These are phyloP conservation scores for Suillus tomentosus DNA, from an alignment of 768 basidiomycete species.

Conservation along the genomic window DNA sequence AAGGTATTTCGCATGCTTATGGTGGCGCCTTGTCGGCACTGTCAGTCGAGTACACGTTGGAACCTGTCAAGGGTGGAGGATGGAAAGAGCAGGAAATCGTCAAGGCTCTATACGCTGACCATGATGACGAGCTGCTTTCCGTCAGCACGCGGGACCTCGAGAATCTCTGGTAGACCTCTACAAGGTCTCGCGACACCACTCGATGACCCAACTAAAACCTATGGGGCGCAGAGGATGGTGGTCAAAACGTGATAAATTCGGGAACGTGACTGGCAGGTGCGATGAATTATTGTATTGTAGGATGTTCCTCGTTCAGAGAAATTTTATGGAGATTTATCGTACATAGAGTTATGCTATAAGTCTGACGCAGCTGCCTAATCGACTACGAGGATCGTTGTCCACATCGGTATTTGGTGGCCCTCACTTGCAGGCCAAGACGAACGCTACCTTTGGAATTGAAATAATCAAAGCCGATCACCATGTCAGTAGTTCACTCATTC, in stretches of 20 bases:
- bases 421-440: background rate
- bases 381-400: background rate
- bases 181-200: background rate
- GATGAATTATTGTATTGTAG: background rate
- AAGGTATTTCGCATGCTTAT: slow-evolving; percentile 94
- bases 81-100: slow-evolving; percentile 40
- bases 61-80: slow-evolving; percentile 48
- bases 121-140: slow-evolving; percentile 32
- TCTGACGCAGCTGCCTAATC: background rate
- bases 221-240: background rate
- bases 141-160: slow-evolving; percentile 30
- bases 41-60: slow-evolving; percentile 82
- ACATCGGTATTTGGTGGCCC: background rate
- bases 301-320: background rate
- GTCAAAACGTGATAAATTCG: background rate
- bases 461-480: background rate
- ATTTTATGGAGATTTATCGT: background rate
- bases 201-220: background rate
- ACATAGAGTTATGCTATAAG: background rate
- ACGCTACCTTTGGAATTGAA: too few species aligned
- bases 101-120: slow-evolving; percentile 36
- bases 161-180: slow-evolving; percentile 16
- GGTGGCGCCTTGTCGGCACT: slow-evolving; percentile 91
- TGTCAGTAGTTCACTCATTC: background rate
- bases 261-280: background rate